Percentiles rank a stretch among this genome's conserved stretches.
phyloP scores from a whole-genome alignment of 2,329 filamentous ascomycete species.

The Colletotrichum shisoi region DNA sequence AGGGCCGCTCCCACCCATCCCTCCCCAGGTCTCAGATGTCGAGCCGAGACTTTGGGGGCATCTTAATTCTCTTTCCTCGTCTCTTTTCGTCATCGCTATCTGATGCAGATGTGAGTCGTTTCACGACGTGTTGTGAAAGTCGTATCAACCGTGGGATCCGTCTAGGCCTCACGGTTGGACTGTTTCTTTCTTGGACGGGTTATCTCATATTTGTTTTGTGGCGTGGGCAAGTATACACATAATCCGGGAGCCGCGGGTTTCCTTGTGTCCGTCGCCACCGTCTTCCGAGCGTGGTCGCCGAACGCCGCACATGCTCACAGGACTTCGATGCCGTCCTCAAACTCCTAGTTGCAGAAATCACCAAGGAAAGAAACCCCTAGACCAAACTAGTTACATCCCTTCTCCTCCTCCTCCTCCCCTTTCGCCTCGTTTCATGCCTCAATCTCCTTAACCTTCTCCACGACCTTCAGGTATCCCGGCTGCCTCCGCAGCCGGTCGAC shows the following conservation, averaged over 20 bases:
- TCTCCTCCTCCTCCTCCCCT: neutral
- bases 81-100: neutral
- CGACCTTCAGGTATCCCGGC: slow-evolving; percentile 58
- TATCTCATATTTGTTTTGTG: no score
- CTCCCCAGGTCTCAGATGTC: neutral
- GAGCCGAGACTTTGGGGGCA: neutral
- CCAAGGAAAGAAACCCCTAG: neutral
- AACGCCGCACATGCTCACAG: neutral
- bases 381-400: no score
- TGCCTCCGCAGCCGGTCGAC: slow-evolving; percentile 55
- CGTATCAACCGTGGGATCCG: no score
- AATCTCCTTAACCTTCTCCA: slow-evolving; percentile 59
- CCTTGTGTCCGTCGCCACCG: neutral
- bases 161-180: no score
- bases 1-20: no score
- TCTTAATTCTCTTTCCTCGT: no score
- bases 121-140: no score
- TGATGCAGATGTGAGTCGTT: neutral
- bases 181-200: no score
- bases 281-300: neutral
- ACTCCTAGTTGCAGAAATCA: no score
- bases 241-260: neutral
- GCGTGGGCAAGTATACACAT: no score
- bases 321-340: neutral
- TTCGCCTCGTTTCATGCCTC: slow-evolving; percentile 47